Evolutionary conservation across 176 grass and related monocot species (phyloP), one percentile per base, ranked within the genome.

Genomic region (Oryza longistaminata): DNA sequence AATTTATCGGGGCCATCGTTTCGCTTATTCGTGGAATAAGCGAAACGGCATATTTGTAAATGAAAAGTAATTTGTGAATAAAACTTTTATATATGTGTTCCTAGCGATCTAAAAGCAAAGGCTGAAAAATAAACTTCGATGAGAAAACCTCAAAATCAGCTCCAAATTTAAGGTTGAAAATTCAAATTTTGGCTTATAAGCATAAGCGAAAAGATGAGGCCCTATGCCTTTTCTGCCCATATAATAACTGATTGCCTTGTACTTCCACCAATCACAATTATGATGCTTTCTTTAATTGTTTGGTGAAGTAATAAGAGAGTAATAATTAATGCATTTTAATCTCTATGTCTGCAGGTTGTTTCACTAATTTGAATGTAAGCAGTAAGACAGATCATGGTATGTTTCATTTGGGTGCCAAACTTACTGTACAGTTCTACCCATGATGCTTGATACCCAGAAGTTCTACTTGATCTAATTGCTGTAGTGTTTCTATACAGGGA

Each of bases 281-380:
- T 53, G 15, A 15, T 53, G 50, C n/a, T n/a, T 68, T 72, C 64
- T 39, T 74, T 44, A 6, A 37, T 85, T 40, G 14, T 77, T 42
- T 42, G 26, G 3, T 77, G 21, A 64, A 64, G 62, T 61, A 73
- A 66, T 44, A 68, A 49, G 49, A 9, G 26, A 33, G 11, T 10
- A 29, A 16, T 49, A 21, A 21, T 9, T 75, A 87, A 83, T 89
- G 61, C 19, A 78, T 73, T 81, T 74, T 29, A 81, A 85, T 89
- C 19, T 91, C 22, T n/a, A 29, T 39, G 62, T 49, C 29, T 87
- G 78, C 93, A 98, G 96, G 93, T 87, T 98, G 96, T 70, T 98
- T 93, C 40, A 37, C 78, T 79, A 31, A 90, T 45, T 77, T 89
- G 80, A 91, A 89, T 58, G 53, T 24, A 73, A 94, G 74, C 74